A percentile compares a stretch with the other conserved stretches of the same genome.
Evolutionary conservation across 2,329 filamentous ascomycete genomes (phyloP).

Genomic region (Cordyceps fumosorosea): DNA sequence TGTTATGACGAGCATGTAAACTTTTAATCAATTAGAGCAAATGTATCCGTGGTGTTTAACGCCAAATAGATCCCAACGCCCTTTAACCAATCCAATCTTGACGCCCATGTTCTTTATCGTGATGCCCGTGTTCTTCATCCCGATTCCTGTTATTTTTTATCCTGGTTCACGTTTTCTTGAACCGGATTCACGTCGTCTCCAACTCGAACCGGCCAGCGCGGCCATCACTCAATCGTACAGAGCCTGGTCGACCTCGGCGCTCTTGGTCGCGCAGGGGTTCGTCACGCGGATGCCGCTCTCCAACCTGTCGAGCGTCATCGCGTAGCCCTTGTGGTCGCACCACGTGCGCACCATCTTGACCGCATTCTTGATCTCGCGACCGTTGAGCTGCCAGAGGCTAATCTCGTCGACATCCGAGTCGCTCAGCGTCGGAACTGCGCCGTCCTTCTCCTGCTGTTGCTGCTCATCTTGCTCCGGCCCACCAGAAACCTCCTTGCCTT

Average conservation of each 20-base stretch:
- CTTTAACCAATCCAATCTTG: background rate
- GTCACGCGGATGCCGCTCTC: constrained; percentile 41
- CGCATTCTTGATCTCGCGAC: constrained; percentile 40
- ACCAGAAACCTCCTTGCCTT: constrained; percentile 3
- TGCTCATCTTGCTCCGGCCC: background rate
- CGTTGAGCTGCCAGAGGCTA: constrained; percentile 36
- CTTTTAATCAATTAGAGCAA: background rate
- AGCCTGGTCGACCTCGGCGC: constrained; percentile 16
- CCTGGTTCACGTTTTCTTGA: too few relatives aligned
- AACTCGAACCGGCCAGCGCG: too few relatives aligned
- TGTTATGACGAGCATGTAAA: background rate
- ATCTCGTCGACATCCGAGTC: constrained; percentile 34
- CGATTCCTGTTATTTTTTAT: too few relatives aligned
- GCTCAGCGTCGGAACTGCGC: constrained; percentile 10
- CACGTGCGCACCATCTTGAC: constrained; percentile 39
- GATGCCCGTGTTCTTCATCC: too few relatives aligned
- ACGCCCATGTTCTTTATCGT: background rate
- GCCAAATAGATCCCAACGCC: background rate
- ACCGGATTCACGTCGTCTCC: too few relatives aligned
- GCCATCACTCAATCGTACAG: background rate
- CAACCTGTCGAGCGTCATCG: constrained; percentile 33
- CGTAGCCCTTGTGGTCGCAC: constrained; percentile 38
- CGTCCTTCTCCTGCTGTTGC: background rate
- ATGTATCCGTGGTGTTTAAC: background rate
- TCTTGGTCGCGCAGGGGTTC: constrained; percentile 35